Evolutionary conservation across 805 yeast genomes (phyloP).

Genomic region (Kuraishia molischiana): DNA sequence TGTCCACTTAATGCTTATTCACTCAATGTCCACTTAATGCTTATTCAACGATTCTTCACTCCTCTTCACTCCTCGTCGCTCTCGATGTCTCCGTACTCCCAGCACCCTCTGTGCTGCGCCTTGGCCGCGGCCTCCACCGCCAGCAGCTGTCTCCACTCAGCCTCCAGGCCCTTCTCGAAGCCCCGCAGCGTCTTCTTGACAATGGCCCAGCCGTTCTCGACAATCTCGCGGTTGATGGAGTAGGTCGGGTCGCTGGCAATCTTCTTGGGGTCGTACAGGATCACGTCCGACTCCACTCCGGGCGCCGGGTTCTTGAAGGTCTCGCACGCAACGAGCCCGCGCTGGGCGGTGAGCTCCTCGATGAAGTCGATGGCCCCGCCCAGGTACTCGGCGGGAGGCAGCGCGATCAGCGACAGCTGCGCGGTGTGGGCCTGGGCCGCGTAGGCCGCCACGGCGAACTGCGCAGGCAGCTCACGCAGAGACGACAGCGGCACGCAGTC

Average conservation of each 20-base stretch:
- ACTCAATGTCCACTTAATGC: too few relatives aligned
- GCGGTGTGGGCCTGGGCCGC: slow-evolving; percentile 51
- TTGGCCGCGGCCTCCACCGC: slow-evolving; percentile 40
- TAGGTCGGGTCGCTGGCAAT: slow-evolving; percentile 43
- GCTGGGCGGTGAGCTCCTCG: slow-evolving; percentile 42
- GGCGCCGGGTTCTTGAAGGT: slow-evolving; percentile 26
- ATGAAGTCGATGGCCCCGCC: slow-evolving; percentile 43
- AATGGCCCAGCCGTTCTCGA: slow-evolving; percentile 50
- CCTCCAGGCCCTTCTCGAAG: slow-evolving; percentile 24
- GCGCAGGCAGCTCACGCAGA: slow-evolving; percentile 43
- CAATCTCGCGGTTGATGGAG: slow-evolving; percentile 51
- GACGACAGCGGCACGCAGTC: slow-evolving; percentile 33
- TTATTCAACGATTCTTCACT: slow-evolving; percentile 1
- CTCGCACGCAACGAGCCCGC: slow-evolving; percentile 45
- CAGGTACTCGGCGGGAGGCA: slow-evolving; percentile 53
- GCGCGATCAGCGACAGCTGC: slow-evolving; percentile 38
- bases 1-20: too few relatives aligned
- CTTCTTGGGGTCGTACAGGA: slow-evolving; percentile 46
- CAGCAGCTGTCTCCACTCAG: slow-evolving; percentile 28
- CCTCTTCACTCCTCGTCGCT: slow-evolving; percentile 31
- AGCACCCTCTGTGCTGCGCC: slow-evolving; percentile 46
- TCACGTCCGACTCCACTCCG: slow-evolving; percentile 37
- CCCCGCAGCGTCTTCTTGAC: slow-evolving; percentile 28
- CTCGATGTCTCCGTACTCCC: slow-evolving; percentile 70
- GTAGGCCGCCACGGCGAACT: slow-evolving; percentile 26